These are phyloP conservation scores for Phytophthora idaei DNA, from an alignment of 352 stramenopile genomes.

Conservation along the genomic window DNA sequence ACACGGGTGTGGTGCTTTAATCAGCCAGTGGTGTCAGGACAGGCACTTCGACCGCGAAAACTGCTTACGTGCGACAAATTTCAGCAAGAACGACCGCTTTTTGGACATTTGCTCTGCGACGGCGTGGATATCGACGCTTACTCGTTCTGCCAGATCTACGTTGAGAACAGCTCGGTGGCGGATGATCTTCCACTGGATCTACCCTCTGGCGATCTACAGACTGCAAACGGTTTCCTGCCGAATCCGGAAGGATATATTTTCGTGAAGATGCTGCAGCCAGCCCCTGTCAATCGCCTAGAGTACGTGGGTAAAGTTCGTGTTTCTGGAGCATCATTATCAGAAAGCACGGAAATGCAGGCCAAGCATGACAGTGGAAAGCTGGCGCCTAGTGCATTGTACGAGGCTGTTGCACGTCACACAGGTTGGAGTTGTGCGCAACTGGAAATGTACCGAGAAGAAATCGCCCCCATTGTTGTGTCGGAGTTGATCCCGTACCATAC, in stretches of 20 bases:
- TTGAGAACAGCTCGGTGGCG: slow-evolving; percentile 45
- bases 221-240: slow-evolving; percentile 11
- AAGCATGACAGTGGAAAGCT: slow-evolving; percentile 21
- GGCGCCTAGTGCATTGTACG: slow-evolving; percentile 47
- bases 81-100: slow-evolving; percentile 56
- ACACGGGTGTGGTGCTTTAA: slow-evolving; percentile 80
- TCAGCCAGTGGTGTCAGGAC: slow-evolving; percentile 71
- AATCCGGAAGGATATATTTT: slow-evolving; percentile 36
- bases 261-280: slow-evolving; percentile 53
- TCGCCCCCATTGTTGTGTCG: slow-evolving; percentile 64
- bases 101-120: slow-evolving; percentile 72
- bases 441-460: slow-evolving; percentile 78
- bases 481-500: slow-evolving; percentile 46
- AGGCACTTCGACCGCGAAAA: slow-evolving; percentile 75
- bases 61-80: slow-evolving; percentile 53
- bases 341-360: slow-evolving; percentile 6
- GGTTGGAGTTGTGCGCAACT: slow-evolving; percentile 53
- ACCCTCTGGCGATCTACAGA: background rate
- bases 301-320: slow-evolving; percentile 60
- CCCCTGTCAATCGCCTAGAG: slow-evolving; percentile 23
- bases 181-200: slow-evolving; percentile 48
- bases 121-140: slow-evolving; percentile 87
- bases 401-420: slow-evolving; percentile 47
- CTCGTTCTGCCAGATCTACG: slow-evolving; percentile 80
- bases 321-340: slow-evolving; percentile 14